These are phyloP conservation scores for Xylariaceae sp. DNA, from an alignment of 2,329 filamentous ascomycete genomes.

Conservation along the genomic window DNA sequence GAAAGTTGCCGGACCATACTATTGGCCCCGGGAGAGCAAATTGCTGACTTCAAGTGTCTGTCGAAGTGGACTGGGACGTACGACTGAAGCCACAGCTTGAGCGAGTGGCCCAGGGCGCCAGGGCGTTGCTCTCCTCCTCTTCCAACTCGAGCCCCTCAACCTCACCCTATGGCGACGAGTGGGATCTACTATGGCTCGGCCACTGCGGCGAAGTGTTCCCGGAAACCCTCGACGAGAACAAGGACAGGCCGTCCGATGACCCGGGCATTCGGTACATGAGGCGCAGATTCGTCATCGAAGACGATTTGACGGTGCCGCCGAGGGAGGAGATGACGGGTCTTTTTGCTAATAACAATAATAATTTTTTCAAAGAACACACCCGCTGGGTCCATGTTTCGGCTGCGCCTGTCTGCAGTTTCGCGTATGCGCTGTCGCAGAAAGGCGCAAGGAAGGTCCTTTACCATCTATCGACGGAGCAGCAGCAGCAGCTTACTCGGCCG, in stretches of 20 bases:
- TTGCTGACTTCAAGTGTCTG: no score
- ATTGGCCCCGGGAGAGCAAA: no score
- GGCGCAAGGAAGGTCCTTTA: conserved; percentile 40
- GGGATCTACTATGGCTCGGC: conserved; percentile 41
- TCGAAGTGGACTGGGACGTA: no score
- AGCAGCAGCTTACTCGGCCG: conserved; percentile 36
- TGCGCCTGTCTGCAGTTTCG: conserved; percentile 40
- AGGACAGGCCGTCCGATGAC: conserved; percentile 36
- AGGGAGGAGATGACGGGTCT: conserved; percentile 36
- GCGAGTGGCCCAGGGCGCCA: conserved; percentile 40
- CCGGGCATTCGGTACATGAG: no score
- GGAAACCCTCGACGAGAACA: conserved; percentile 35
- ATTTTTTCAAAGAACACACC: conserved; percentile 33
- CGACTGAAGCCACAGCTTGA: conserved; percentile 43
- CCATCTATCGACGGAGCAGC: conserved; percentile 42
- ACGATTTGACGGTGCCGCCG: conserved; percentile 38
- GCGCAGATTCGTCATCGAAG: conserved; percentile 36
- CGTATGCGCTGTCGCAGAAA: conserved; percentile 41
- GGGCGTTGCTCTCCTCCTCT: conserved; percentile 40
- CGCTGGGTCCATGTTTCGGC: conserved; percentile 37
- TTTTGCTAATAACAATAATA: conserved; percentile 32
- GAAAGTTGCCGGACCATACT: no score
- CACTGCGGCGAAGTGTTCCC: conserved; percentile 41
- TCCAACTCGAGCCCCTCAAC: conserved; percentile 12
- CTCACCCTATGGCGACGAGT: conserved; percentile 39